Evolutionary conservation across 495 filamentous ascomycete species (phyloP).

Genomic region (Aspergillus haitiensis): DNA sequence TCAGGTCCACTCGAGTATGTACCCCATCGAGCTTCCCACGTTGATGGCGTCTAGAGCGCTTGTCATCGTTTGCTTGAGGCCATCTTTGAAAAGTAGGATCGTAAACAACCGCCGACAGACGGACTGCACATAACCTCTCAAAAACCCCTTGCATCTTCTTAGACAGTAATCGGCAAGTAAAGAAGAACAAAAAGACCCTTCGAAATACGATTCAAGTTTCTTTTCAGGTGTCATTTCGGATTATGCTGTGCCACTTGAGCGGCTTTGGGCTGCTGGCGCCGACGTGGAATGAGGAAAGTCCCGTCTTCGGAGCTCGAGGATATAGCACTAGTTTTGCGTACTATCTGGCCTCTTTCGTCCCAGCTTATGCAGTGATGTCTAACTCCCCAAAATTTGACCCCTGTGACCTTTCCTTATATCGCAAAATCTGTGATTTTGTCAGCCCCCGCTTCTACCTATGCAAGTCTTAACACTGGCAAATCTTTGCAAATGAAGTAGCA

Average conservation of each 20-base stretch:
- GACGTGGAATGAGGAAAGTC: constrained; percentile 15
- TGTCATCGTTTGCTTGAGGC: constrained; percentile 27
- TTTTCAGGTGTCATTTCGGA: constrained; percentile 12
- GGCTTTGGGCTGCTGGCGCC: constrained; percentile 19
- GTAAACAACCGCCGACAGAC: constrained; percentile 23
- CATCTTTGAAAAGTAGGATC: constrained; percentile 1
- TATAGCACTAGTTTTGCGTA: constrained; percentile 8
- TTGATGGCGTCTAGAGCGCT: constrained; percentile 44
- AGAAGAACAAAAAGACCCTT: not conserved
- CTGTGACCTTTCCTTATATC: constrained; percentile 20
- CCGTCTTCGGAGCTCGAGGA: constrained; percentile 12
- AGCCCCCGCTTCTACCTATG: constrained; percentile 12
- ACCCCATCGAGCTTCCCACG: constrained; percentile 17
- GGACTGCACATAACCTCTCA: constrained; percentile 10
- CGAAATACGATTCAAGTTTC: constrained; percentile 22
- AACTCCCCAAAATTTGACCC: constrained; percentile 31
- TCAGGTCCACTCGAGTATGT: constrained; percentile 20
- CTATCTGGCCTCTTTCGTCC: constrained; percentile 13
- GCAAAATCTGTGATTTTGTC: constrained; percentile 17
- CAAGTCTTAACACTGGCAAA: not conserved
- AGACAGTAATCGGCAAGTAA: not conserved
- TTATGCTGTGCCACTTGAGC: constrained; percentile 24
- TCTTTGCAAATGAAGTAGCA: constrained; percentile 1
- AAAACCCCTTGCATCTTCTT: constrained; percentile 9
- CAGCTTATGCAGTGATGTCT: constrained; percentile 43